phyloP scores from a whole-genome alignment of 148 eudicot genomes.

The Vaccinium myrtillus region DNA sequence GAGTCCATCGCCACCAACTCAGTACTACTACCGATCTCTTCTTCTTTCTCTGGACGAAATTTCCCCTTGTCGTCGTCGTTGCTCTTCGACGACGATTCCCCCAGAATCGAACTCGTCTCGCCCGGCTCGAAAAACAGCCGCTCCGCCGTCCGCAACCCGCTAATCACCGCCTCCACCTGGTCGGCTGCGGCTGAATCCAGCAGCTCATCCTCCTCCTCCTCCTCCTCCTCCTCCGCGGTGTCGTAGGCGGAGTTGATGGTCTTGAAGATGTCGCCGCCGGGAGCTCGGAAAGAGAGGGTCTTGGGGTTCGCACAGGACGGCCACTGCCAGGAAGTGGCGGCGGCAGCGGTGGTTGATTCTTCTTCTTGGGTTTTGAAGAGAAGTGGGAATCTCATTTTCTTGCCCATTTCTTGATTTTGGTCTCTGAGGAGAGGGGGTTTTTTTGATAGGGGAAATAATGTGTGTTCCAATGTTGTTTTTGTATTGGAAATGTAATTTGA shows the following conservation, averaged over 20 bases:
- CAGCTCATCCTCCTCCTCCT: too few species aligned
- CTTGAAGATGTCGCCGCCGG: conserved; percentile 26
- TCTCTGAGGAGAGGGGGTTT: background rate
- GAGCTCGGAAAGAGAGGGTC: conserved; percentile 67
- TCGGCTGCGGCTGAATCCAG: background rate
- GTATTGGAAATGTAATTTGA: background rate
- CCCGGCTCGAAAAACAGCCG: conserved; percentile 75
- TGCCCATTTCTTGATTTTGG: conserved; percentile 12
- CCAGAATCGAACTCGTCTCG: conserved; percentile 49
- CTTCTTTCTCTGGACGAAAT: conserved; percentile 25
- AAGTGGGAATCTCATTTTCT: conserved; percentile 64
- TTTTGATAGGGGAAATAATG: background rate
- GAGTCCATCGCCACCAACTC: conserved; percentile 60
- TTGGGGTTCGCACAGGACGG: conserved; percentile 54
- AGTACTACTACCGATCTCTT: conserved; percentile 6
- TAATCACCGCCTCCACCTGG: conserved; percentile 45
- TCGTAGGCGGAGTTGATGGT: conserved; percentile 38
- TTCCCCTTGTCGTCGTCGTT: background rate
- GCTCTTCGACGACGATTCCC: conserved; percentile 6
- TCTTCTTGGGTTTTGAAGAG: conserved; percentile 44
- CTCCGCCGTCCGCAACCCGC: conserved; percentile 55
- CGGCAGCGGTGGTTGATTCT: background rate
- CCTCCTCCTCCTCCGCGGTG: background rate
- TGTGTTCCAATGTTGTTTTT: background rate
- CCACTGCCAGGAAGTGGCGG: conserved; percentile 48